Conservation (phyloP, 2,329 filamentous ascomycete genomes). For the Sporothrix phasma region DNA sequence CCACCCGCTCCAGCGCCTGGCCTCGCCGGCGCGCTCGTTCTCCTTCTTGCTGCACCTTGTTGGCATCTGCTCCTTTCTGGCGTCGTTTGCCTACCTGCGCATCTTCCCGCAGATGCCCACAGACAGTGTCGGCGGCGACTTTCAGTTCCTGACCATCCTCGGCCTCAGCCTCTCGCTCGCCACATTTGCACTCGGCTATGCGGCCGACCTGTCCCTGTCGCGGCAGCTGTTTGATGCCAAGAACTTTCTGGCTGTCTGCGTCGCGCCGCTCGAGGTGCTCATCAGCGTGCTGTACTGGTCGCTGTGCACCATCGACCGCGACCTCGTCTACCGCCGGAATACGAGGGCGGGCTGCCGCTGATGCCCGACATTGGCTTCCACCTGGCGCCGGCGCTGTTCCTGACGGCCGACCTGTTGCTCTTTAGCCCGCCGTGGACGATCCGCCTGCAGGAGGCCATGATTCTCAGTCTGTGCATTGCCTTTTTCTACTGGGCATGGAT, state of each 20-base stretch:
- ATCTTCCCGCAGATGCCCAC: slow-evolving; percentile 43
- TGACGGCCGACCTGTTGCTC: slow-evolving; percentile 55
- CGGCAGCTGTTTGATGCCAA: slow-evolving; percentile 52
- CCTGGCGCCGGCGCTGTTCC: slow-evolving; percentile 52
- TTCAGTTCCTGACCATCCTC: slow-evolving; percentile 66
- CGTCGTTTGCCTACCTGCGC: slow-evolving; percentile 43
- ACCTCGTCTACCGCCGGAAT: slow-evolving; percentile 42
- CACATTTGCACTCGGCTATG: slow-evolving; percentile 51
- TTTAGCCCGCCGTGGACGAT: slow-evolving; percentile 66
- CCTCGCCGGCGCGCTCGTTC: slow-evolving; percentile 52
- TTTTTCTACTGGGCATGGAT: slow-evolving; percentile 70
- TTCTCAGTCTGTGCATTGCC: slow-evolving; percentile 47
- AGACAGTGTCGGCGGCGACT: slow-evolving; percentile 54
- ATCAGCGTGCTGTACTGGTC: slow-evolving; percentile 68
- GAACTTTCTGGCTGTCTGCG: slow-evolving; percentile 55
- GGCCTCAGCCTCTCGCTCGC: slow-evolving; percentile 51
- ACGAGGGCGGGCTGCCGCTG: slow-evolving; percentile 46
- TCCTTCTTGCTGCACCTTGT: slow-evolving; percentile 53
- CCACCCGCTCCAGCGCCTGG: slow-evolving; percentile 56
- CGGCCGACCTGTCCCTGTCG: slow-evolving; percentile 54
- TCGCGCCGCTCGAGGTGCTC: slow-evolving; percentile 59
- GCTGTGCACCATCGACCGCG: slow-evolving; percentile 46
- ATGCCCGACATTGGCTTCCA: slow-evolving; percentile 54
- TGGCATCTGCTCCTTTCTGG: slow-evolving; percentile 43
- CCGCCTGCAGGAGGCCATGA: slow-evolving; percentile 47